phyloP scores from a whole-genome alignment of 148 eudicot genomes.

The Chenopodium berlandieri region DNA sequence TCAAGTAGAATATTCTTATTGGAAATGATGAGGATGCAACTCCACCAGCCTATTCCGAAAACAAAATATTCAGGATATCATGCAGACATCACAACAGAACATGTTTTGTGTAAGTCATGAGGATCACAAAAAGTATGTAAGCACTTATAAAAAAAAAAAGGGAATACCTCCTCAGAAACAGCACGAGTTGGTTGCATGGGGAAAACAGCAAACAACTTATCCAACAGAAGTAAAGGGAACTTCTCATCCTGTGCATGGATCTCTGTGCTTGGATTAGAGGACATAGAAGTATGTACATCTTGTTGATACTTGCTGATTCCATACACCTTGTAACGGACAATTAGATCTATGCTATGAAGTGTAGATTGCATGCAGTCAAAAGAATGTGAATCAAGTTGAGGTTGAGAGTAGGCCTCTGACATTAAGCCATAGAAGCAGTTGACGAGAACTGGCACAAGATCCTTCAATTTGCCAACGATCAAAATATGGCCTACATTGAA shows the following conservation, averaged over 20 bases:
- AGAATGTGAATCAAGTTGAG: conserved; percentile 61
- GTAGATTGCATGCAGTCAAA: conserved; percentile 75
- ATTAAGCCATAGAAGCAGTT: conserved; percentile 64
- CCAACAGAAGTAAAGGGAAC: conserved; percentile 35
- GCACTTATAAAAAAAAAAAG: background rate
- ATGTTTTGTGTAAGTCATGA: background rate
- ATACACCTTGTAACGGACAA: conserved; percentile 53
- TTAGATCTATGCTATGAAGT: conserved; percentile 71
- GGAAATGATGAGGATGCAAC: background rate
- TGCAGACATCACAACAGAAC: conserved; percentile 7
- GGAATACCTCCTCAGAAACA: conserved; percentile 68
- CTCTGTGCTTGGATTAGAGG: conserved; percentile 28
- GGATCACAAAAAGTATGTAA: conserved; percentile 4
- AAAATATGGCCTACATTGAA: conserved; percentile 48
- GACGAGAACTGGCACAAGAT: conserved; percentile 65
- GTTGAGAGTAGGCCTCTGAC: conserved; percentile 41
- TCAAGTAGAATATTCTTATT: background rate
- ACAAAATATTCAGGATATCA: background rate
- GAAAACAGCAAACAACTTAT: conserved; percentile 71
- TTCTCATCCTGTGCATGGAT: conserved; percentile 29
- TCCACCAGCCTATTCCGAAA: background rate
- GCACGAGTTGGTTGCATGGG: conserved; percentile 55
- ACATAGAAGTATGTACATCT: conserved; percentile 31
- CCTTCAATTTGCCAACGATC: conserved; percentile 49
- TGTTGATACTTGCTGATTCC: conserved; percentile 32